A percentile compares a stretch with the other conserved stretches of the same genome.
Evolutionary conservation across 2,329 filamentous ascomycete genomes (phyloP).

Genomic region (Neospermospora avenae): DNA sequence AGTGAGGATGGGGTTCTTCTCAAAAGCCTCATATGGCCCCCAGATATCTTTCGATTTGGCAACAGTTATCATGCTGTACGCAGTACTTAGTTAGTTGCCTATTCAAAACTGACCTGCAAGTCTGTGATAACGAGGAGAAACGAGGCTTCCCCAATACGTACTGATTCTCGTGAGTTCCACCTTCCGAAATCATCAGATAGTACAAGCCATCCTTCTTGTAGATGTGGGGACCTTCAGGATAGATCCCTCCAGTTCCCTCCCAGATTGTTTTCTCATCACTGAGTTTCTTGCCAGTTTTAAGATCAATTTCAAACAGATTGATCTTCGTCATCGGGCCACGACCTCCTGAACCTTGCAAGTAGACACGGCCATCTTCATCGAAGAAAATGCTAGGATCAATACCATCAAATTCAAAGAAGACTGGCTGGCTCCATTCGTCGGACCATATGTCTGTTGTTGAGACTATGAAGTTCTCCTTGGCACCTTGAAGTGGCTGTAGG

Average conservation of each 20-base stretch:
- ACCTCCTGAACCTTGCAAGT: constrained; percentile 32
- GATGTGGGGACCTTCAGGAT: constrained; percentile 43
- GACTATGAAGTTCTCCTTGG: constrained; percentile 27
- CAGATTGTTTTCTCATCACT: constrained; percentile 31
- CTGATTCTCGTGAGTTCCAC: constrained; percentile 44
- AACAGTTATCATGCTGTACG: constrained; percentile 38
- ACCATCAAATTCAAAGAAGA: constrained; percentile 39
- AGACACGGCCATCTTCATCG: constrained; percentile 38
- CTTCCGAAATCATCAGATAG: constrained; percentile 49
- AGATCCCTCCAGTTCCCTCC: constrained; percentile 30
- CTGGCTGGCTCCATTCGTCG: constrained; percentile 35
- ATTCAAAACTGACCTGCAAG: too few relatives aligned
- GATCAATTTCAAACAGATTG: constrained; percentile 21
- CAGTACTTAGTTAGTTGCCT: too few relatives aligned
- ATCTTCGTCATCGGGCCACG: constrained; percentile 21
- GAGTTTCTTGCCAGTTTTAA: constrained; percentile 23
- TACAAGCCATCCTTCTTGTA: constrained; percentile 45
- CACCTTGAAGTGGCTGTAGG: not conserved
- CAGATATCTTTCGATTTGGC: constrained; percentile 39
- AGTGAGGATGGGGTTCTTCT: constrained; percentile 45
- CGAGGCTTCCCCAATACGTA: too few relatives aligned
- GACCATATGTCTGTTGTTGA: constrained; percentile 19
- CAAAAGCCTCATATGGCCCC: constrained; percentile 42
- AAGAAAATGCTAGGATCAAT: constrained; percentile 50
- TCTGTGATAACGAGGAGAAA: too few relatives aligned